Evolutionary conservation across 805 yeast genomes (phyloP).

Genomic region (Peterozyma toletana): DNA sequence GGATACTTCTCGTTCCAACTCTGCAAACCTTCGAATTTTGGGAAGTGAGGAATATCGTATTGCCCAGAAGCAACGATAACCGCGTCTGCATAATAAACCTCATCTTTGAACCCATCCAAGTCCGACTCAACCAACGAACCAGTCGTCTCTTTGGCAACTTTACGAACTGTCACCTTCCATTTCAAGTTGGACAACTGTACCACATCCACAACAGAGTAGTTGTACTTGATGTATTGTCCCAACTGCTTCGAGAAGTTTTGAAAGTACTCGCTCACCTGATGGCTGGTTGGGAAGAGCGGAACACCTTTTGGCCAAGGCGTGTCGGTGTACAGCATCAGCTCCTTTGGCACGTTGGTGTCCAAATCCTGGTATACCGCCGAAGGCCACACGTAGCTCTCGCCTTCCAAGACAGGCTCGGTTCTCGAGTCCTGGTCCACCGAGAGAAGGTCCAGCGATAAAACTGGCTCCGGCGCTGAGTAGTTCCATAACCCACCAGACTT

Average conservation of each 20-base stretch:
- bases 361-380: conserved; percentile 55
- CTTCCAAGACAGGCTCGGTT: conserved; percentile 11
- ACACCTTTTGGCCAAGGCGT: conserved; percentile 37
- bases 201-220: conserved; percentile 39
- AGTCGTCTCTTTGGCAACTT: conserved; percentile 19
- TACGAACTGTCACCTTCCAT: conserved; percentile 36
- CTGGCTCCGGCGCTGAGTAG: conserved; percentile 17
- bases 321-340: conserved; percentile 57
- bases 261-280: conserved; percentile 52
- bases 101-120: conserved; percentile 11
- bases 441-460: conserved; percentile 15
- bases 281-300: conserved; percentile 47
- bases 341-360: conserved; percentile 61
- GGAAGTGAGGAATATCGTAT: conserved; percentile 49
- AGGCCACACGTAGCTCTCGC: conserved; percentile 26
- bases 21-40: conserved; percentile 44
- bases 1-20: conserved; percentile 38
- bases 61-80: conserved; percentile 60
- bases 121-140: conserved; percentile 18
- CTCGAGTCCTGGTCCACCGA: conserved; percentile 1
- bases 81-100: conserved; percentile 45
- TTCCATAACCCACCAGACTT: conserved; percentile 27
- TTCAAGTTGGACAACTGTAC: conserved; percentile 14
- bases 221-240: conserved; percentile 29
- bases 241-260: conserved; percentile 39